These are phyloP conservation scores for Corymbia maculata DNA, from an alignment of 345 rosid genomes.

Conservation along the genomic window DNA sequence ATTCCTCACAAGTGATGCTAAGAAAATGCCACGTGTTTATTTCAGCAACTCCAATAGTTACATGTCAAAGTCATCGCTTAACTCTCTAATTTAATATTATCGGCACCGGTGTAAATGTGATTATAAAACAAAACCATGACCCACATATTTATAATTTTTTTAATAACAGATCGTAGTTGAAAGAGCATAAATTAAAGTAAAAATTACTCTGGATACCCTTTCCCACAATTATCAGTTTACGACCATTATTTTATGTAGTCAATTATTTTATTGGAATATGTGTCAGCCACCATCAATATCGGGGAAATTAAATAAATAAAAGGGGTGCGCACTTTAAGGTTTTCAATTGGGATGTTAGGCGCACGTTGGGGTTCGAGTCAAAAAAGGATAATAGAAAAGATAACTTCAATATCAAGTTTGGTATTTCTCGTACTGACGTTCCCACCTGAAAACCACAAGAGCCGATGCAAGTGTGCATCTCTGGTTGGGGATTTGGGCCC, in stretches of 20 bases:
- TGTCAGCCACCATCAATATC: neutral
- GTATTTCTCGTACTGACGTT: neutral
- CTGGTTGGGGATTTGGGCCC: neutral
- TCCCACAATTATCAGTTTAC: neutral
- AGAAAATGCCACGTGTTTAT: neutral
- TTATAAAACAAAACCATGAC: too few relatives aligned
- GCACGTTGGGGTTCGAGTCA: neutral
- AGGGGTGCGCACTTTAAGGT: neutral
- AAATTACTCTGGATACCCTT: neutral
- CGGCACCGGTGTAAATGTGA: neutral
- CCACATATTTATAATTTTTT: too few relatives aligned
- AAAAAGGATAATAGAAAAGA: neutral
- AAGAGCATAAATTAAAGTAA: too few relatives aligned
- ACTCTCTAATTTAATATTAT: neutral
- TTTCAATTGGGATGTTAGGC: neutral
- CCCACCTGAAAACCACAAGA: neutral
- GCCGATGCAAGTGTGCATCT: neutral
- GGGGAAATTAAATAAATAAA: neutral
- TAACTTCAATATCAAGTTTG: neutral
- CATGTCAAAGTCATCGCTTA: neutral
- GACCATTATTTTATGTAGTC: neutral
- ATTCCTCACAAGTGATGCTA: too few relatives aligned
- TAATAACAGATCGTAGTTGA: neutral
- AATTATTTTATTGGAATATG: neutral
- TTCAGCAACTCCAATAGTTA: rapidly evolving